Conservation (phyloP, 73 alveolate species). For the Paramecium caudatum region DNA sequence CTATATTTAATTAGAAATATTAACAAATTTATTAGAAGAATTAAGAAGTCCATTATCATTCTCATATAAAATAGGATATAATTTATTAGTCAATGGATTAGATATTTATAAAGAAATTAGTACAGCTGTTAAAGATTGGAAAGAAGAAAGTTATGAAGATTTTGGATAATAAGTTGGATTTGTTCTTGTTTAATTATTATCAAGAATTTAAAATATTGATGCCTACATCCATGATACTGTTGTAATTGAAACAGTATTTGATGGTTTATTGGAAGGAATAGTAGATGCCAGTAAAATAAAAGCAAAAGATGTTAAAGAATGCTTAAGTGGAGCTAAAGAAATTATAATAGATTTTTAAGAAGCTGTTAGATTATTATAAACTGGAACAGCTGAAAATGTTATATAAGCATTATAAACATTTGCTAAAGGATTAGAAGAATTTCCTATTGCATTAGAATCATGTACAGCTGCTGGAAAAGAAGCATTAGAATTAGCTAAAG, state of each 20-base stretch:
- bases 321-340: not conserved
- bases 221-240: not conserved
- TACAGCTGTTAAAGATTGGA: slow-evolving; percentile 59
- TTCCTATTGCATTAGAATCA: slow-evolving; percentile 26
- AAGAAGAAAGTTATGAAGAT: slow-evolving; percentile 36
- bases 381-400: not conserved
- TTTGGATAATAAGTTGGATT: slow-evolving; percentile 55
- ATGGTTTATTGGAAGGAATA: slow-evolving; percentile 51
- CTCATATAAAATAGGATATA: slow-evolving; percentile 5
- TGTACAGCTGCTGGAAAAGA: not conserved
- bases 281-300: slow-evolving; percentile 45
- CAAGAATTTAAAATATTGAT: not conserved
- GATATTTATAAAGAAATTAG: slow-evolving; percentile 51
- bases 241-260: not conserved
- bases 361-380: slow-evolving; percentile 26
- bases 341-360: slow-evolving; percentile 52
- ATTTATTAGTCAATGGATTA: slow-evolving; percentile 6
- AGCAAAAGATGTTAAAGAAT: slow-evolving; percentile 25
- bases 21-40: slow-evolving; percentile 18
- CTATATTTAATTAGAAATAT: not conserved
- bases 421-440: slow-evolving; percentile 10
- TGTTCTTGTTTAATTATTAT: slow-evolving; percentile 6
- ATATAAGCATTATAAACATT: not conserved
- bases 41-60: slow-evolving; percentile 30
- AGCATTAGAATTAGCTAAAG: not conserved